Percentiles rank a stretch among this genome's conserved stretches.
Evolutionary conservation across 2,329 filamentous ascomycete genomes (phyloP).

Genomic region (Passalora sequoiae): DNA sequence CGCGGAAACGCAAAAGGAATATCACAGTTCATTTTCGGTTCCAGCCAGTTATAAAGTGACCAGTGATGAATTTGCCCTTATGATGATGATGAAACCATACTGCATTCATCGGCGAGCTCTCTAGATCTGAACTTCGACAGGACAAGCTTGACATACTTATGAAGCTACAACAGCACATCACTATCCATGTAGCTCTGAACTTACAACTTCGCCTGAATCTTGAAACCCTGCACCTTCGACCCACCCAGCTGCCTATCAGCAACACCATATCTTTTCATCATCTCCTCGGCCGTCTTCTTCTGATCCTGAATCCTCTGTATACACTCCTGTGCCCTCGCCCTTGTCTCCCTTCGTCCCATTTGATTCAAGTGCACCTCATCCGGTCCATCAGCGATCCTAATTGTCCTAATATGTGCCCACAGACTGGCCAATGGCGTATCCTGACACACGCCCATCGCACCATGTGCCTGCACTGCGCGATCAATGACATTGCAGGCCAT

Average conservation of each 20-base stretch:
- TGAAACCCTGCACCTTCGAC: constrained; percentile 27
- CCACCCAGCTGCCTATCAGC: constrained; percentile 39
- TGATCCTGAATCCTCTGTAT: constrained; percentile 60
- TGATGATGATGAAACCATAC: too few relatives aligned
- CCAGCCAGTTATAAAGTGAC: too few relatives aligned
- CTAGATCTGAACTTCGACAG: too few relatives aligned
- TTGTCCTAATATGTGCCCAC: constrained; percentile 35
- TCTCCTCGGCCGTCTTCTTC: constrained; percentile 57
- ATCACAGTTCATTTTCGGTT: too few relatives aligned
- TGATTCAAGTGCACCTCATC: constrained; percentile 91
- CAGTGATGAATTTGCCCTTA: too few relatives aligned
- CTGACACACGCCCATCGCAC: constrained; percentile 84
- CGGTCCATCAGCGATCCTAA: constrained; percentile 63
- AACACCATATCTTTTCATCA: constrained; percentile 58
- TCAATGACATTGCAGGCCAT: constrained; percentile 84
- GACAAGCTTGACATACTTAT: too few relatives aligned
- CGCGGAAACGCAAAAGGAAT: constrained; percentile 5
- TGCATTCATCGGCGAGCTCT: too few relatives aligned
- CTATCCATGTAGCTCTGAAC: too few relatives aligned
- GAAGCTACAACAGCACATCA: too few relatives aligned
- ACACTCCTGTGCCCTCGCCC: constrained; percentile 46
- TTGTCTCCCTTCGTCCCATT: constrained; percentile 75
- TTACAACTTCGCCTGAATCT: constrained; percentile 39
- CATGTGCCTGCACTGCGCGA: constrained; percentile 87
- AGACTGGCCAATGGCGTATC: constrained; percentile 79